Conservation (phyloP, 2,329 filamentous ascomycete genomes). For the Apiospora phragmitis region DNA sequence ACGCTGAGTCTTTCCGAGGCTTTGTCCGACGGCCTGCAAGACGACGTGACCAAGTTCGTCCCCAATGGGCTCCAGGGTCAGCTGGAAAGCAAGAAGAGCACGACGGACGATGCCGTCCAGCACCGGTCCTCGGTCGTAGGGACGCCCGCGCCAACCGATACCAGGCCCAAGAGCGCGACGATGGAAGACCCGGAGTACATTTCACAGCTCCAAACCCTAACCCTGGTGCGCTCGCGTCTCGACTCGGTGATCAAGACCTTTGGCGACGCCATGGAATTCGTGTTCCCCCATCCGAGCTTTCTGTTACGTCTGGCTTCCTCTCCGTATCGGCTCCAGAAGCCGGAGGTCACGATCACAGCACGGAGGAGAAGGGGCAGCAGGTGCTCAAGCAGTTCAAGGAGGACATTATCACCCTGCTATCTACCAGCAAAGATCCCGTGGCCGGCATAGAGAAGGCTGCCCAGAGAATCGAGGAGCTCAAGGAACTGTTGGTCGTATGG, state of each 20-base stretch:
- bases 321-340: conserved; percentile 86
- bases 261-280: conserved; percentile 94
- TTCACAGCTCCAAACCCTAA: conserved; percentile 77
- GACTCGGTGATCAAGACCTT: conserved; percentile 90
- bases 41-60: conserved; percentile 73
- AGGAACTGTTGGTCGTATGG: conserved; percentile 79
- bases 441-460: conserved; percentile 73
- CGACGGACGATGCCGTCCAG: conserved; percentile 14
- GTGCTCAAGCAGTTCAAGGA: conserved; percentile 69
- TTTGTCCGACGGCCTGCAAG: conserved; percentile 69
- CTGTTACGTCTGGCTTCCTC: conserved; percentile 80
- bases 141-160: conserved; percentile 16
- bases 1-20: conserved; percentile 78
- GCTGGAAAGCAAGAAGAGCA: conserved; percentile 24
- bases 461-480: conserved; percentile 73
- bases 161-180: conserved; percentile 19
- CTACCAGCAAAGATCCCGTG: conserved; percentile 55
- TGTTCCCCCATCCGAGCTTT: conserved; percentile 83
- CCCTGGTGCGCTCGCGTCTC: conserved; percentile 78
- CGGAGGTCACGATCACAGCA: conserved; percentile 61
- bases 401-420: conserved; percentile 71
- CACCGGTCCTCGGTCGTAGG: conserved; percentile 25
- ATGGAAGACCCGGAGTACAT: conserved; percentile 62
- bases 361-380: conserved; percentile 84
- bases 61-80: conserved; percentile 48